phyloP scores from a whole-genome alignment of 495 filamentous ascomycete species.

The Symbiotaphrina buchneri region DNA sequence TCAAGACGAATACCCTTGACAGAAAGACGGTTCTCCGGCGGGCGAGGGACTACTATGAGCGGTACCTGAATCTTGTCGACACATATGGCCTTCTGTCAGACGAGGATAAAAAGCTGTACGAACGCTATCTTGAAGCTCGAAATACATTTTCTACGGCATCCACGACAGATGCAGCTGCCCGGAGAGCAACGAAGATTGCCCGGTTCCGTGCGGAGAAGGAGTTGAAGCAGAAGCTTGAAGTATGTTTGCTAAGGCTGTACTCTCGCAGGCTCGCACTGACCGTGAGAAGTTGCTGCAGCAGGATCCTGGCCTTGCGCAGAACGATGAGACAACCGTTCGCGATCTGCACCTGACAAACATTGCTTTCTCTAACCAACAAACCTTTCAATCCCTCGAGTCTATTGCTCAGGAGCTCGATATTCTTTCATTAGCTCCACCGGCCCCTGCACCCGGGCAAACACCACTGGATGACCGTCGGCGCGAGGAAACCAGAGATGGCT shows the following conservation, averaged over 20 bases:
- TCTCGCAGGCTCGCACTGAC: too few relatives aligned
- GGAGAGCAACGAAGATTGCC: slow-evolving; percentile 65
- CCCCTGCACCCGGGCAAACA: slow-evolving; percentile 12
- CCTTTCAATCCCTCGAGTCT: slow-evolving; percentile 68
- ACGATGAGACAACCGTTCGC: slow-evolving; percentile 61
- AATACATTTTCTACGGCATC: slow-evolving; percentile 45
- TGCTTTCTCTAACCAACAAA: slow-evolving; percentile 46
- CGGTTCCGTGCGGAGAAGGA: slow-evolving; percentile 75
- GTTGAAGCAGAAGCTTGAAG: slow-evolving; percentile 63
- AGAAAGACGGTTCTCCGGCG: slow-evolving; percentile 38
- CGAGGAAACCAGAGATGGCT: slow-evolving; percentile 20
- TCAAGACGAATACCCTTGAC: slow-evolving; percentile 26
- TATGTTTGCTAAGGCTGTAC: slow-evolving; percentile 9
- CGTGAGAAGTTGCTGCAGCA: too few relatives aligned
- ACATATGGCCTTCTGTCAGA: slow-evolving; percentile 49
- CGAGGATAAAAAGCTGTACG: slow-evolving; percentile 46
- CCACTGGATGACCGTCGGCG: slow-evolving; percentile 8
- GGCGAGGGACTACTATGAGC: slow-evolving; percentile 48
- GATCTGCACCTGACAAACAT: slow-evolving; percentile 56
- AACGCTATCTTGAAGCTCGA: slow-evolving; percentile 41
- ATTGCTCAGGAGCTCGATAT: slow-evolving; percentile 68
- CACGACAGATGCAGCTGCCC: slow-evolving; percentile 42
- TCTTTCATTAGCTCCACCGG: slow-evolving; percentile 43
- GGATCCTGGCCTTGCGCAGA: too few relatives aligned
- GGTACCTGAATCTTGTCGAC: slow-evolving; percentile 52